Evolutionary conservation across 148 eudicot species (phyloP).

Genomic region (Euryodendron excelsum): DNA sequence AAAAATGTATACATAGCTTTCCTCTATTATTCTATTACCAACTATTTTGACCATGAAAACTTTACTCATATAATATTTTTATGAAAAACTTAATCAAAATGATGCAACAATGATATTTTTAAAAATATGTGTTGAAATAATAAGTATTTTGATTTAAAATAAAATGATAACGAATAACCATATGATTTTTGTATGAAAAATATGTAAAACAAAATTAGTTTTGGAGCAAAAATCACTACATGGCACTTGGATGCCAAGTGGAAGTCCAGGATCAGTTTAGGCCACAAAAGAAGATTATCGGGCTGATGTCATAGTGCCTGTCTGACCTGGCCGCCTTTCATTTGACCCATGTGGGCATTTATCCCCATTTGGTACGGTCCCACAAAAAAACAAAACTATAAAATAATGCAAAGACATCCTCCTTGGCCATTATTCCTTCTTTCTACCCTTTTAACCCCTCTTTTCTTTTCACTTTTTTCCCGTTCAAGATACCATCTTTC

Average conservation of each 20-base stretch:
- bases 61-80: too few relatives aligned
- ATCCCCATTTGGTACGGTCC: background rate
- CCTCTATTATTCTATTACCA: too few relatives aligned
- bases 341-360: slow-evolving; percentile 24
- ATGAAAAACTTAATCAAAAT: too few relatives aligned
- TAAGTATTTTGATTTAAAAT: too few relatives aligned
- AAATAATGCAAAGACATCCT: slow-evolving; percentile 10
- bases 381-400: background rate
- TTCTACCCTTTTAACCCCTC: background rate
- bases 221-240: background rate
- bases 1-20: too few relatives aligned
- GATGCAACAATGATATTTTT: too few relatives aligned
- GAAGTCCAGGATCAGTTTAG: background rate
- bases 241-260: background rate
- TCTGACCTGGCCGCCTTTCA: slow-evolving; percentile 17
- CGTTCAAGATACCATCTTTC: too few relatives aligned
- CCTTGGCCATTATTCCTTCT: slow-evolving; percentile 3
- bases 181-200: too few relatives aligned
- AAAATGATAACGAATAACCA: too few relatives aligned
- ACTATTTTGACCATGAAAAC: too few relatives aligned
- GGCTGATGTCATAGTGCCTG: background rate
- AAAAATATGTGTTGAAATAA: too few relatives aligned
- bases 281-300: background rate
- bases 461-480: background rate
- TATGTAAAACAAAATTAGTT: too few relatives aligned